These are phyloP conservation scores for Lachancea nothofagi DNA, from an alignment of 805 yeast genomes.

Conservation along the genomic window DNA sequence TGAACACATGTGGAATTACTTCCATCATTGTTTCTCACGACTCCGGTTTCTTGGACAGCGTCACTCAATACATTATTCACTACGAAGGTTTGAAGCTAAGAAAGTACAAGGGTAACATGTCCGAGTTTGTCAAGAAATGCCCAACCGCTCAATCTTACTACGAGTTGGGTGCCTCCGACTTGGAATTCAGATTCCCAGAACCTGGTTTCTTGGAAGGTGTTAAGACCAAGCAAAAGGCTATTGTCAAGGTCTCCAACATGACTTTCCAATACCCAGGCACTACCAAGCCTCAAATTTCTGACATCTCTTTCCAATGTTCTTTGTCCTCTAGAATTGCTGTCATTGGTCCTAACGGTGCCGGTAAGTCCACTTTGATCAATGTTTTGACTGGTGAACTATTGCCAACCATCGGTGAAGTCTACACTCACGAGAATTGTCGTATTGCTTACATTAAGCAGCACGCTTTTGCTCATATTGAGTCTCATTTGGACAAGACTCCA, in stretches of 20 bases:
- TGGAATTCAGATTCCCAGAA: slow-evolving; percentile 97
- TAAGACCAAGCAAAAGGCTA: slow-evolving; percentile 99
- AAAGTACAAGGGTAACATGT: slow-evolving; percentile 99
- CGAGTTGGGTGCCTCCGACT: slow-evolving; percentile 97
- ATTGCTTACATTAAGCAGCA: slow-evolving; percentile 99
- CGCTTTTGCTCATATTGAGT: slow-evolving; percentile 99
- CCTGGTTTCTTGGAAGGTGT: slow-evolving; percentile 99
- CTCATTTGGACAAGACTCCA: slow-evolving; percentile 98
- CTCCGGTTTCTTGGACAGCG: slow-evolving; percentile 98
- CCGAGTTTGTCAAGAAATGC: slow-evolving; percentile 97
- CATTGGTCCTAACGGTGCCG: slow-evolving; percentile 99
- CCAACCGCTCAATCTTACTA: slow-evolving; percentile 98
- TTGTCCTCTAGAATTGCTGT: slow-evolving; percentile 99
- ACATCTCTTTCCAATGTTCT: slow-evolving; percentile 97
- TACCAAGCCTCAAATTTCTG: slow-evolving; percentile 83
- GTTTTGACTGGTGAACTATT: slow-evolving; percentile 99
- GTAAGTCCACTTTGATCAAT: slow-evolving; percentile 98
- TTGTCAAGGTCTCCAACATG: slow-evolving; percentile 96
- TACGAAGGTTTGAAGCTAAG: slow-evolving; percentile 99
- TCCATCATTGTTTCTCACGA: slow-evolving; percentile 99
- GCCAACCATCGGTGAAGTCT: slow-evolving; percentile 98
- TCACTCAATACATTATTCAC: slow-evolving; percentile 96
- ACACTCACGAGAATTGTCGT: slow-evolving; percentile 99
- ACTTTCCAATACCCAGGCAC: slow-evolving; percentile 99
- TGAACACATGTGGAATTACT: slow-evolving; percentile 96